These are phyloP conservation scores for Graphiopsis chlorocephala DNA, from an alignment of 2,329 filamentous ascomycete genomes.

Conservation along the genomic window DNA sequence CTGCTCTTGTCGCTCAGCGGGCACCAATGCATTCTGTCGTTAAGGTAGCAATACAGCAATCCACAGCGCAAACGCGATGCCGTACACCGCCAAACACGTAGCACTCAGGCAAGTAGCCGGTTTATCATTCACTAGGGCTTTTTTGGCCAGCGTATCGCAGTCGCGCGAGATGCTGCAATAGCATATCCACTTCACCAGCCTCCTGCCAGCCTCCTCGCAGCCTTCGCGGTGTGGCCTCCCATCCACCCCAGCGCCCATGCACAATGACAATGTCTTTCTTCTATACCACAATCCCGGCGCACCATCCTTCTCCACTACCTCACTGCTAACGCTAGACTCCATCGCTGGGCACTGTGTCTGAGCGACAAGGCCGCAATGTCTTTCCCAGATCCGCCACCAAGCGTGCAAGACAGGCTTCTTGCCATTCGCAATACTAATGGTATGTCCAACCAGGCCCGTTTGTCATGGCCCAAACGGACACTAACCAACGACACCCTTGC, in stretches of 20 bases:
- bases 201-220: slow-evolving; percentile 3
- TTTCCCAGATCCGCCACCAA: slow-evolving; percentile 14
- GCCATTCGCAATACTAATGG: slow-evolving; percentile 13
- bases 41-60: slow-evolving; percentile 5
- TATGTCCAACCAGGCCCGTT: background rate
- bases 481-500: slow-evolving; percentile 5
- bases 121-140: background rate
- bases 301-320: slow-evolving; percentile 11
- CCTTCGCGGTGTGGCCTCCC: slow-evolving; percentile 1
- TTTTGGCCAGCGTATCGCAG: background rate
- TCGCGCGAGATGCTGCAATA: background rate
- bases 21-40: slow-evolving; percentile 4
- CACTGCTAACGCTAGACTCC: background rate
- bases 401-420: slow-evolving; percentile 10
- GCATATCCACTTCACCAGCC: background rate
- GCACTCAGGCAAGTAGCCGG: slow-evolving; percentile 6
- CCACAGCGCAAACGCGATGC: slow-evolving; percentile 1
- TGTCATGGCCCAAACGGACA: background rate
- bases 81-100: slow-evolving; percentile 9
- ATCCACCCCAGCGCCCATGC: slow-evolving; percentile 6
- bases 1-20: background rate
- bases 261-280: slow-evolving; percentile 16
- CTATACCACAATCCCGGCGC: slow-evolving; percentile 8
- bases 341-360: slow-evolving; percentile 6
- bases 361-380: slow-evolving; percentile 8